These are phyloP conservation scores for Rhododendron ferrugineum DNA, from an alignment of 148 eudicot species.

Conservation along the genomic window DNA sequence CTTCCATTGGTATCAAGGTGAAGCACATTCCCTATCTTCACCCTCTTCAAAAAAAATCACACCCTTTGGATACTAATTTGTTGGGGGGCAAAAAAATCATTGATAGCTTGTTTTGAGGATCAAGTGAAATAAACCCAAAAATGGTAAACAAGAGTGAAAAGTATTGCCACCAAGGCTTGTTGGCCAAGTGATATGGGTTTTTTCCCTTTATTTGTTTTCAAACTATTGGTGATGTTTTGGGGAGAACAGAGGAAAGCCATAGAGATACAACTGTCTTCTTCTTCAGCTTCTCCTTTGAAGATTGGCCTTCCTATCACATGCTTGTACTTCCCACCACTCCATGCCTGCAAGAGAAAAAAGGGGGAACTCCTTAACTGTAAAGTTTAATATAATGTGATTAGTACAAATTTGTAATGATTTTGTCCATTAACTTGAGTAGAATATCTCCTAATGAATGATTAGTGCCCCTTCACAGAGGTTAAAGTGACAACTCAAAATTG, in stretches of 20 bases:
- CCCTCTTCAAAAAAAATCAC: not conserved
- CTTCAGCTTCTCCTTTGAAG: constrained; percentile 30
- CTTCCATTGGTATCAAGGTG: not conserved
- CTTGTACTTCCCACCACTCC: constrained; percentile 64
- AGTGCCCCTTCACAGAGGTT: constrained; percentile 6
- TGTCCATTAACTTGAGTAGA: constrained; percentile 3
- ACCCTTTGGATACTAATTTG: not conserved
- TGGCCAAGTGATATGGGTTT: constrained; percentile 40
- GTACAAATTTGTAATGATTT: constrained; percentile 11
- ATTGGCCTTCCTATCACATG: constrained; percentile 79
- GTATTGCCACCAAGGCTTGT: constrained; percentile 48
- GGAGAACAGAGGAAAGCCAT: constrained; percentile 62
- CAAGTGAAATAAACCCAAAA: constrained; percentile 28
- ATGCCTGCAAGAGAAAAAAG: constrained; percentile 25
- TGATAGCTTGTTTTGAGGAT: not conserved
- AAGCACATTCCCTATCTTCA: not conserved
- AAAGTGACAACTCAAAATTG: constrained; percentile 17
- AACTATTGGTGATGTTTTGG: constrained; percentile 6
- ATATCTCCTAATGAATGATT: constrained; percentile 1
- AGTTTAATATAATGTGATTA: not conserved
- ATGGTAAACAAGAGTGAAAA: constrained; percentile 44
- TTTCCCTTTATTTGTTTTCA: not conserved
- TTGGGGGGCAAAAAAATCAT: not conserved
- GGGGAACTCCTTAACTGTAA: not conserved
- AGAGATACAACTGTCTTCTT: constrained; percentile 35